Base-by-base conservation (phyloP, 179 eudicot genomes). In the Beta lomatogona region DNA sequence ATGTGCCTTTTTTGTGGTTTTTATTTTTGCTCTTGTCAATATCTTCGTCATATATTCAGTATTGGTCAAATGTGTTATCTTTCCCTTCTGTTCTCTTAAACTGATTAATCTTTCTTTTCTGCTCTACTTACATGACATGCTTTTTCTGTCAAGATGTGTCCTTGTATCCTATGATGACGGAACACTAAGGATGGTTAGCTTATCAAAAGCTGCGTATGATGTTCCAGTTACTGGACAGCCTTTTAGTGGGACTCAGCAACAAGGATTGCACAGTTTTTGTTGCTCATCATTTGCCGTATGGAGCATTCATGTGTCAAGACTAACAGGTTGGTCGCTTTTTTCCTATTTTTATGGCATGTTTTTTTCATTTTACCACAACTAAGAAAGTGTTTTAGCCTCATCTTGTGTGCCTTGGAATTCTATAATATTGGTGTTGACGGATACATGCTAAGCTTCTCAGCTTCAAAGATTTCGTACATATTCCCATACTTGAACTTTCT, bases 81-180 rank as follows among this genome's bases (percentile, higher is more conserved):
- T 60, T 22, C 36, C n/a, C 74, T 16, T 54, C 31, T 57, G 63
- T 6, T 77, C 67, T 76, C 71, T 11, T 55, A 15, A 14, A 55
- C 16, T 55, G 65, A 50, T 15, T 19, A 16, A 53, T n/a, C 45
- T 21, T 65, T 21, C 36, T 45, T 76, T 22, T 46, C 44, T 60
- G 70, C 11, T 77, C 66, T 79, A 69, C 66, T 82, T 76, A 77
- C 80, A 61, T 77, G 64, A 60, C 13, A 3, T 70, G 54, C 1
- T 31, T 83, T 73, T 41, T 77, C 68, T 66, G 66, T 91, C 82
- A 82, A 94, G 99, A 73, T 91, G 98, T 86, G 75, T 94, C 67
- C 77, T 92, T 80, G 87, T 91, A 71, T 80, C 94, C 69, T 85
- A 83, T 81, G 99, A 95, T 79, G 98, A 95, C 81, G 99, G 99